These are phyloP conservation scores for Dendrostoma leiphaemia DNA, from an alignment of 2,329 filamentous ascomycete species.

Conservation along the genomic window DNA sequence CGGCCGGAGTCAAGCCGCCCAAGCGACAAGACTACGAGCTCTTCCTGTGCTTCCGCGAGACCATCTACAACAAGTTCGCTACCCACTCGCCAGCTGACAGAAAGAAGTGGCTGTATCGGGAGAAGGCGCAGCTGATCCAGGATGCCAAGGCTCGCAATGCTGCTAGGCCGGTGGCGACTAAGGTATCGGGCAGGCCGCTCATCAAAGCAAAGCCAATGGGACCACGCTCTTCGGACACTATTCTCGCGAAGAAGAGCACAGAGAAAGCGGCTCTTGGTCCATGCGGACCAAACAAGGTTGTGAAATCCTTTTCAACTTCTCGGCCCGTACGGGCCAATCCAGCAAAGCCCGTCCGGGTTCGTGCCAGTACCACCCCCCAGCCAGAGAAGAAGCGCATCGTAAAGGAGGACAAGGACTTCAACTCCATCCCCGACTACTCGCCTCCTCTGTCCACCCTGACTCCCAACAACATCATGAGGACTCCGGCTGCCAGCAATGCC, in stretches of 20 bases:
- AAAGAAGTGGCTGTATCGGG: slow-evolving; percentile 46
- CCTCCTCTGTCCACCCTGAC: slow-evolving; percentile 67
- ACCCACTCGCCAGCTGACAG: slow-evolving; percentile 43
- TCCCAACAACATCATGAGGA: slow-evolving; percentile 36
- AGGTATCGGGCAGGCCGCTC: slow-evolving; percentile 30
- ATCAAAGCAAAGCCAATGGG: slow-evolving; percentile 39
- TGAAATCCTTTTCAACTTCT: slow-evolving; percentile 34
- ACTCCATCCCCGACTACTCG: slow-evolving; percentile 67
- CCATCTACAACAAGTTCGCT: slow-evolving; percentile 36
- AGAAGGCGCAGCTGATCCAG: slow-evolving; percentile 48
- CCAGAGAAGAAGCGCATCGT: slow-evolving; percentile 24
- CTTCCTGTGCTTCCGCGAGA: slow-evolving; percentile 50
- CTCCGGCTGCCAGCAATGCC: slow-evolving; percentile 64
- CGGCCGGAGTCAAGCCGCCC: slow-evolving; percentile 37
- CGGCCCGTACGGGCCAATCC: slow-evolving; percentile 33
- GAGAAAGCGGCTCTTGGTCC: slow-evolving; percentile 1
- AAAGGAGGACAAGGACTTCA: slow-evolving; percentile 73
- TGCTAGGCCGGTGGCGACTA: slow-evolving; percentile 30
- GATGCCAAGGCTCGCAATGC: slow-evolving; percentile 43
- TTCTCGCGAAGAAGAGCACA: slow-evolving; percentile 21
- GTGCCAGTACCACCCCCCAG: slow-evolving; percentile 47
- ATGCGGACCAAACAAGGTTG: slow-evolving; percentile 23
- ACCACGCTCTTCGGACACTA: slow-evolving; percentile 8
- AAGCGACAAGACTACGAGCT: slow-evolving; percentile 53
- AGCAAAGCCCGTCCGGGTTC: slow-evolving; percentile 28